Conservation (phyloP, 2,329 filamentous ascomycete species). For the Pochonia chlamydosporia region DNA sequence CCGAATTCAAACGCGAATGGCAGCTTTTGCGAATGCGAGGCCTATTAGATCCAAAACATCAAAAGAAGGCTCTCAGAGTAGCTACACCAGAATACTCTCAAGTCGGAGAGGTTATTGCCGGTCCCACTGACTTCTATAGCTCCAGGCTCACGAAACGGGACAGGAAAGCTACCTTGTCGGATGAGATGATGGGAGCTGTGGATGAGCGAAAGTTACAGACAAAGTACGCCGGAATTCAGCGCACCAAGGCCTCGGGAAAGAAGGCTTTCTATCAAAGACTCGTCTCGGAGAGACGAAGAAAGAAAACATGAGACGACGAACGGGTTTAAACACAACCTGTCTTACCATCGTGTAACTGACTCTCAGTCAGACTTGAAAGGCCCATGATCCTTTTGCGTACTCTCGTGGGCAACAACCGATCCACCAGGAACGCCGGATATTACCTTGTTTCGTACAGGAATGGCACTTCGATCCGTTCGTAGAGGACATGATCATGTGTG, state of each 20-base stretch:
- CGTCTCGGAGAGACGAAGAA: constrained; percentile 37
- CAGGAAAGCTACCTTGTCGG: constrained; percentile 77
- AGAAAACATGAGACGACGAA: constrained; percentile 15
- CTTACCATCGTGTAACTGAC: not conserved
- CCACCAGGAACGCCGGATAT: too few species aligned
- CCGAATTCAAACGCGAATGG: constrained; percentile 81
- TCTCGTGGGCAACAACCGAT: too few species aligned
- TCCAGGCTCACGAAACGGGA: constrained; percentile 80
- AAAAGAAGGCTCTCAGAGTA: constrained; percentile 79
- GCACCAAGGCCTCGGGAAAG: constrained; percentile 77
- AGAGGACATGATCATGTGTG: too few species aligned
- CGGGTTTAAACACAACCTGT: not conserved
- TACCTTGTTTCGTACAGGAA: too few species aligned
- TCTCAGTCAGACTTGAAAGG: too few species aligned
- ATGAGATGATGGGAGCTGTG: constrained; percentile 60
- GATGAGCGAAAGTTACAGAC: constrained; percentile 67
- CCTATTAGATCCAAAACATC: constrained; percentile 85
- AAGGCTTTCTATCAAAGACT: constrained; percentile 84
- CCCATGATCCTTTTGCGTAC: too few species aligned
- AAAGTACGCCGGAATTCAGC: constrained; percentile 84
- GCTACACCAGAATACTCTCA: constrained; percentile 72
- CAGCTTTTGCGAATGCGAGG: constrained; percentile 86
- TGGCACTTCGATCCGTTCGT: too few species aligned
- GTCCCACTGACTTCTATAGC: constrained; percentile 81
- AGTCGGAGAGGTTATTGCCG: constrained; percentile 82